Evolutionary conservation across 2,329 filamentous ascomycete genomes (phyloP), one percentile per base, ranked within the genome.

Genomic region (Aspergillus fischeri): DNA sequence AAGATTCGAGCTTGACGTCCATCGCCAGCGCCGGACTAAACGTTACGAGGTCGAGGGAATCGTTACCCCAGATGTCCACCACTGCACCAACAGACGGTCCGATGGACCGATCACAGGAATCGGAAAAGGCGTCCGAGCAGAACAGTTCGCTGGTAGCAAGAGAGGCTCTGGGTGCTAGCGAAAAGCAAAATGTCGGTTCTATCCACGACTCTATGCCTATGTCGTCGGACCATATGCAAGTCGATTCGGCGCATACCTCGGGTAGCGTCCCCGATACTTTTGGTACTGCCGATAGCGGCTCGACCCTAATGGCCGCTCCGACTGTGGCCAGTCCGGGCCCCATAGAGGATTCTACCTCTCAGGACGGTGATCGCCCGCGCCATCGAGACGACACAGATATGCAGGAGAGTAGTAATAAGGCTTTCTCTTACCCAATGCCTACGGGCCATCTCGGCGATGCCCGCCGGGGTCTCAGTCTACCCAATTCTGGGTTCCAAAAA

Each of bases 381-480:
- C 70, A 72, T 54, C 70, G 73, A 35, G 71, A 70, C 44, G 67
- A 72, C 38, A 63, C 66, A 11, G 75, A 77, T 24, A 69, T 76
- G 32, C 74, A 76, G 42, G 75, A 73, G 60, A 67, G 64, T 52
- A 72, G 67, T 38, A 82, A 80, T 64, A 85, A 85, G 66, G 79
- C 85, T 9, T 84, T 85, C 63, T 86, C 85, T n/a, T 87, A 86
- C 69, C 85, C 85, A 7, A 82, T 84, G 53, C 84, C 83, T n/a
- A 75, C 78, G 72, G 65, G 74, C 65, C 62, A 74, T 32, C 61
- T 81, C 45, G 78, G 76, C 54, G 81, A 83, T 56, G 78, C 81
- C 10, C 75, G 80, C 53, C 79, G 84, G 62, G 83, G 83, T 55
- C 81, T 86, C 74, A 87, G 84, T 66, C 72, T 85, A 57, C 83